These are phyloP conservation scores for Xylariaceae sp. DNA, from an alignment of 2,329 filamentous ascomycete genomes.

Conservation along the genomic window DNA sequence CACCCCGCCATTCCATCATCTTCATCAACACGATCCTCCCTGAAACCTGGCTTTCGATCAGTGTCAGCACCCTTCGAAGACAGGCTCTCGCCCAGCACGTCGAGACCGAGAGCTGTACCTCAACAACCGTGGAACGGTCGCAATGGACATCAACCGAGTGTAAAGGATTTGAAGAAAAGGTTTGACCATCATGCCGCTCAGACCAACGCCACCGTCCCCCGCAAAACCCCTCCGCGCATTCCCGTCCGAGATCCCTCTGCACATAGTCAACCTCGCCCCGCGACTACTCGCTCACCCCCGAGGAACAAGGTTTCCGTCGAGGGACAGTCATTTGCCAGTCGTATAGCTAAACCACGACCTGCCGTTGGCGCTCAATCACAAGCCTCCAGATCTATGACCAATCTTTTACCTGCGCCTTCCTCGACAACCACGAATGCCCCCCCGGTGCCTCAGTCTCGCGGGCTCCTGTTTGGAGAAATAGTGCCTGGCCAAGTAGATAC, in stretches of 20 bases:
- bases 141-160: conserved; percentile 55
- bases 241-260: conserved; percentile 14
- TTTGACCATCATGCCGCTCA: conserved; percentile 62
- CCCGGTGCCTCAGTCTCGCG: conserved; percentile 35
- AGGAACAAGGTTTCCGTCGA: conserved; percentile 46
- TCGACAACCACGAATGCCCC: conserved; percentile 23
- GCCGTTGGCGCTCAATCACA: conserved; percentile 33
- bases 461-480: conserved; percentile 73
- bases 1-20: conserved; percentile 40
- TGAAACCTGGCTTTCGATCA: conserved; percentile 47
- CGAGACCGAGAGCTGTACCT: conserved; percentile 29
- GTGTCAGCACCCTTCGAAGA: conserved; percentile 54
- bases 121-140: conserved; percentile 25
- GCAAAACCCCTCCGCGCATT: conserved; percentile 27
- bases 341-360: conserved; percentile 50
- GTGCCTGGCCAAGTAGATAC: conserved; percentile 54
- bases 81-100: conserved; percentile 30
- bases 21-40: conserved; percentile 37
- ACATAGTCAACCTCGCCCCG: conserved; percentile 39
- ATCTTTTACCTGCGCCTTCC: conserved; percentile 35
- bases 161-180: conserved; percentile 74
- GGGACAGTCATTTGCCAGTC: conserved; percentile 58
- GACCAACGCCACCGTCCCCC: conserved; percentile 27
- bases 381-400: conserved; percentile 42
- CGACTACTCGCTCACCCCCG: conserved; percentile 38